Percentiles rank a stretch among this genome's conserved stretches.
phyloP scores from a whole-genome alignment of 441 rosid genomes.

The Erysimum pusillum region DNA sequence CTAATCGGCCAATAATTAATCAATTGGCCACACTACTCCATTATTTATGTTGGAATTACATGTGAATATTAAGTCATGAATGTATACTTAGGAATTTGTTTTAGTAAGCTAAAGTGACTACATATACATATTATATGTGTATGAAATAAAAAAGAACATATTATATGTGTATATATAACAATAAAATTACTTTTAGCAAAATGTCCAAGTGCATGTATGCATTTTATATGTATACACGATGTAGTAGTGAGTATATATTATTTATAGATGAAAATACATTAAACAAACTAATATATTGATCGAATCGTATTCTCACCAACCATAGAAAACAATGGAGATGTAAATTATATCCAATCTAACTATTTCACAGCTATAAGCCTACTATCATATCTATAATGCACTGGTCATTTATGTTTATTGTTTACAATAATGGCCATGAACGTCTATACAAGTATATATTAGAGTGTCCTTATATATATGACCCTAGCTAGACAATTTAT shows the following conservation, averaged over 20 bases:
- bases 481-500: conserved; percentile 5
- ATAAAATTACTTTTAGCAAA: not conserved
- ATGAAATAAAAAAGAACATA: no score
- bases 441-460: not conserved
- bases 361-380: not conserved
- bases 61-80: not conserved
- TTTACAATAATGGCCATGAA: conserved; percentile 6
- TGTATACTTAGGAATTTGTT: not conserved
- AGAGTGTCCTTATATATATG: not conserved
- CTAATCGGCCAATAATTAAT: conserved; percentile 37
- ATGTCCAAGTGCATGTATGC: conserved; percentile 2
- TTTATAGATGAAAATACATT: not conserved
- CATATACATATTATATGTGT: not conserved
- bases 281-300: not conserved
- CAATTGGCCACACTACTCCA: conserved; percentile 30
- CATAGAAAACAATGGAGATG: not conserved
- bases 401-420: conserved; percentile 2
- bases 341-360: not conserved
- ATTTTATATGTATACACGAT: not conserved
- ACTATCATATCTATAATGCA: not conserved
- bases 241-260: no score
- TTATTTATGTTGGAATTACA: not conserved
- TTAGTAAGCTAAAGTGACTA: conserved; percentile 6
- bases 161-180: not conserved
- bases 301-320: not conserved